Percentiles rank a stretch among this genome's conserved stretches.
phyloP scores from a whole-genome alignment of 2,329 filamentous ascomycete genomes.

The Boeremia exigua region DNA sequence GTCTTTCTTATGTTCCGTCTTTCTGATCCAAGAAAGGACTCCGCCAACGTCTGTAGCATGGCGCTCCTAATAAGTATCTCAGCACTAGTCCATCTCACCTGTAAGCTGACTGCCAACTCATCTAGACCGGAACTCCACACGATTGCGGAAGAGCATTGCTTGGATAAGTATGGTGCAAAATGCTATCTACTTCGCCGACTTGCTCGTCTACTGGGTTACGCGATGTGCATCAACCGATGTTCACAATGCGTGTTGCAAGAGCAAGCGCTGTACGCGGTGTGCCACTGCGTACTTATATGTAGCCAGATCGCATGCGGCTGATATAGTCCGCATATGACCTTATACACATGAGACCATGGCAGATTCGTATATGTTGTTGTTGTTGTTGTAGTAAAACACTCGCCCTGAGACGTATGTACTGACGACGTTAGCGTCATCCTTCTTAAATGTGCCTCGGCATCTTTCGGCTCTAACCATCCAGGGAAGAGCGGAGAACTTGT shows the following conservation, averaged over 20 bases:
- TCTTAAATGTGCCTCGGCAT: constrained; percentile 29
- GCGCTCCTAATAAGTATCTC: too few species aligned
- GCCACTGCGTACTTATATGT: too few species aligned
- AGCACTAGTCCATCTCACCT: not conserved
- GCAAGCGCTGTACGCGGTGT: too few species aligned
- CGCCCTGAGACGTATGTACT: not conserved
- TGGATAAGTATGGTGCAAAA: not conserved
- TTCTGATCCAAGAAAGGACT: too few species aligned
- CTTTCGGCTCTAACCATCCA: constrained; percentile 24
- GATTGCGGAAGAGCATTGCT: not conserved
- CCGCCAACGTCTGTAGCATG: too few species aligned
- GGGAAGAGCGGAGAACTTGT: constrained; percentile 21
- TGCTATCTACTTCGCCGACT: too few species aligned
- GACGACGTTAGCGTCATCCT: constrained; percentile 1
- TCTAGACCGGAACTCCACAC: not conserved
- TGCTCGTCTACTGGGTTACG: too few species aligned
- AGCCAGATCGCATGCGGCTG: too few species aligned
- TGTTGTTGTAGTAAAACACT: not conserved
- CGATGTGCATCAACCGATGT: too few species aligned
- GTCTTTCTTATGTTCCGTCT: not conserved
- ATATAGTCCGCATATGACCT: too few species aligned
- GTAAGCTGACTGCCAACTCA: constrained; percentile 8
- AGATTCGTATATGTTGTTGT: not conserved
- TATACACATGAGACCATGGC: not conserved
- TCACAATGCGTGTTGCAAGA: too few species aligned